Evolutionary conservation across 257 asterid species (phyloP).

Genomic region (Ocimum tenuiflorum): DNA sequence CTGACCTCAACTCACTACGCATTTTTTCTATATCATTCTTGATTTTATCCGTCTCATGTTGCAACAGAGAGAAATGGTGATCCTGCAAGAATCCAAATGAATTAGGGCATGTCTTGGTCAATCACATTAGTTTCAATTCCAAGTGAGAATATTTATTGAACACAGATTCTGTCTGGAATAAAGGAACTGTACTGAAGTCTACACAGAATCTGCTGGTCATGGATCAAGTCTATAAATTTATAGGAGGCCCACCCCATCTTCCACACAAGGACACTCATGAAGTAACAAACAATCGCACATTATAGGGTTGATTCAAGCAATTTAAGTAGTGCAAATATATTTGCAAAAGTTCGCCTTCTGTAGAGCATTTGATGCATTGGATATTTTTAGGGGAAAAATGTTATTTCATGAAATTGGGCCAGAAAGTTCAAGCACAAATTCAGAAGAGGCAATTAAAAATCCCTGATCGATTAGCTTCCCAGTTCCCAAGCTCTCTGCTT

Average conservation of each 20-base stretch:
- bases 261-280: neutral
- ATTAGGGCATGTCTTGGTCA: neutral
- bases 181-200: neutral
- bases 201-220: neutral
- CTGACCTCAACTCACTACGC: conserved; percentile 84
- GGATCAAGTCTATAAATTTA: conserved; percentile 5
- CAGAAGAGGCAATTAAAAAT: too few relatives aligned
- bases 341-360: too few relatives aligned
- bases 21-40: conserved; percentile 78
- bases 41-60: conserved; percentile 79
- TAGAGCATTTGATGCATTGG: too few relatives aligned
- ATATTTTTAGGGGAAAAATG: too few relatives aligned
- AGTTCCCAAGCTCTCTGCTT: too few relatives aligned
- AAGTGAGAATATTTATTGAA: neutral
- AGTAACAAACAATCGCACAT: too few relatives aligned
- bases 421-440: too few relatives aligned
- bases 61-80: conserved; percentile 76
- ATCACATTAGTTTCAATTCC: neutral
- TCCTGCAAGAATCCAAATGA: conserved; percentile 49
- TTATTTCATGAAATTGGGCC: too few relatives aligned
- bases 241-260: neutral
- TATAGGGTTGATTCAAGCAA: too few relatives aligned
- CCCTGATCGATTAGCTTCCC: too few relatives aligned
- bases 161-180: neutral
- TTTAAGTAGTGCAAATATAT: too few relatives aligned